Evolutionary conservation across 345 rosid genomes (phyloP).

Genomic region (Stellera chamaejasme): DNA sequence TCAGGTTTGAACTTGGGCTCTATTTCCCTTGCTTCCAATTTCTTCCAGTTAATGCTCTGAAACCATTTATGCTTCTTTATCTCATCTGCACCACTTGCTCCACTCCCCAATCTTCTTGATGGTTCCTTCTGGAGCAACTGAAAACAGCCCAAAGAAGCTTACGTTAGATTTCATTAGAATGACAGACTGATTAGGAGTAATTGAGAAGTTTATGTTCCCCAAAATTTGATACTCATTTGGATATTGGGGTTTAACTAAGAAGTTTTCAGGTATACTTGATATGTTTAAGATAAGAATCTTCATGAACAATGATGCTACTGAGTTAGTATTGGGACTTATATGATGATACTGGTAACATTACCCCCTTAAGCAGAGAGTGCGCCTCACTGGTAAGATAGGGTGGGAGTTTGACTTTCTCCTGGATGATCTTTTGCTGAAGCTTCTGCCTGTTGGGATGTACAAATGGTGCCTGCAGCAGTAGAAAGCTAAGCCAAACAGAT

Average conservation of each 20-base stretch:
- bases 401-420: slow-evolving; percentile 61
- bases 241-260: too few relatives aligned
- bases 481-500: background rate
- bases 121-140: slow-evolving; percentile 70
- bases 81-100: slow-evolving; percentile 51
- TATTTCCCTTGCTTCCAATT: slow-evolving; percentile 48
- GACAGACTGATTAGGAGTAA: background rate
- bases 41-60: slow-evolving; percentile 60
- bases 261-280: too few relatives aligned
- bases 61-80: slow-evolving; percentile 65
- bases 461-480: slow-evolving; percentile 46
- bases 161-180: slow-evolving; percentile 1
- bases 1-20: slow-evolving; percentile 62
- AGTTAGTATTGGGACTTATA: background rate
- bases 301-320: too few relatives aligned
- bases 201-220: too few relatives aligned
- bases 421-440: slow-evolving; percentile 67
- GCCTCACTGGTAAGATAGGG: slow-evolving; percentile 51
- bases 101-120: slow-evolving; percentile 58
- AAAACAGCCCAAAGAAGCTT: slow-evolving; percentile 3
- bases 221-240: too few relatives aligned
- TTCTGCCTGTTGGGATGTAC: slow-evolving; percentile 52
- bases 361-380: slow-evolving; percentile 70
- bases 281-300: too few relatives aligned
- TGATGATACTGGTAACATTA: slow-evolving; percentile 14